Percentiles rank a stretch among this genome's conserved stretches.
These are phyloP conservation scores for Thelephora terrestris DNA, from an alignment of 1,284 basidiomycete genomes.

Conservation along the genomic window DNA sequence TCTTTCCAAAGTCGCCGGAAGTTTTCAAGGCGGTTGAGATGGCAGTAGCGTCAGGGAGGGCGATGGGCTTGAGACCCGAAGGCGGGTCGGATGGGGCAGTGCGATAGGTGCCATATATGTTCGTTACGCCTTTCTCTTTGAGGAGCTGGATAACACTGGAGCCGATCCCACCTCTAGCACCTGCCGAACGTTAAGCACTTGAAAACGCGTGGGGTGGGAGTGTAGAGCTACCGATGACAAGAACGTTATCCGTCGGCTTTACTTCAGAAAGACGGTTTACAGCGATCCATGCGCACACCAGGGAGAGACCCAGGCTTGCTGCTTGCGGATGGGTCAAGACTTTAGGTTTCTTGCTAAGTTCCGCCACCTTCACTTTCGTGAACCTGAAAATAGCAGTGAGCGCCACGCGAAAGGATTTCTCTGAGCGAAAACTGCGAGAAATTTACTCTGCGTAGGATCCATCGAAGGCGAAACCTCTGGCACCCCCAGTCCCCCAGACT, in stretches of 20 bases:
- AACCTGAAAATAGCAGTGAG: slow-evolving; percentile 10
- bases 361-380: slow-evolving; percentile 19
- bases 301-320: slow-evolving; percentile 24
- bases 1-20: slow-evolving; percentile 20
- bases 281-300: slow-evolving; percentile 29
- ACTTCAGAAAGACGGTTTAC: slow-evolving; percentile 23
- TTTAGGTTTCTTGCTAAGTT: slow-evolving; percentile 21
- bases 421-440: not conserved
- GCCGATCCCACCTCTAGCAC: slow-evolving; percentile 26
- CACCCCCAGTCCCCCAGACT: slow-evolving; percentile 24
- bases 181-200: slow-evolving; percentile 8
- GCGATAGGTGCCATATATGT: slow-evolving; percentile 25
- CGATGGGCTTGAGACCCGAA: slow-evolving; percentile 21
- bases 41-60: slow-evolving; percentile 12
- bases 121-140: slow-evolving; percentile 18
- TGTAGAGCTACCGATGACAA: slow-evolving; percentile 16
- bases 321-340: slow-evolving; percentile 17
- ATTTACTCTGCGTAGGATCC: slow-evolving; percentile 21
- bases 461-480: slow-evolving; percentile 23
- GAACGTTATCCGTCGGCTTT: slow-evolving; percentile 23
- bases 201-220: slow-evolving; percentile 6
- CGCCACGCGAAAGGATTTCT: not conserved
- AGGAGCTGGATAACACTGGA: slow-evolving; percentile 25
- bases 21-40: slow-evolving; percentile 21
- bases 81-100: slow-evolving; percentile 17